Evolutionary conservation across 2,329 filamentous ascomycete species (phyloP).

Genomic region (Trichoderma guizhouense): DNA sequence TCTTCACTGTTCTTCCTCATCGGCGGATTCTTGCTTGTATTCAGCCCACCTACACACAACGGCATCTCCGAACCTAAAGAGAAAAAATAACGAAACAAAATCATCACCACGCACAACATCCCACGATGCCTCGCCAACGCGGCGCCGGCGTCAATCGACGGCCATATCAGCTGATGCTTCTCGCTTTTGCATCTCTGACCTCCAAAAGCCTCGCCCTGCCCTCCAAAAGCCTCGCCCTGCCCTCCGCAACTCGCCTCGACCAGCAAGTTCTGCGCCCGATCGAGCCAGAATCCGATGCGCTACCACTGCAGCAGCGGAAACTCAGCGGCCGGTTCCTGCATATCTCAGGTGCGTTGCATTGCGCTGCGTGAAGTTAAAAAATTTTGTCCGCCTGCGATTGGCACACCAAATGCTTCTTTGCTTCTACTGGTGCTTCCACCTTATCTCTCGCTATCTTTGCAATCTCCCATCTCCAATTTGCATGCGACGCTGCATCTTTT

Average conservation of each 20-base stretch:
- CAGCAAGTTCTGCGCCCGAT: slow-evolving; percentile 9
- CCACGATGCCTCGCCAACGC: slow-evolving; percentile 10
- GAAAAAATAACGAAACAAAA: not conserved
- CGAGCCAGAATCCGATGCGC: not conserved
- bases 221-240: not conserved
- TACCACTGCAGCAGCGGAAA: slow-evolving; percentile 34
- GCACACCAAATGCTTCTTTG: not conserved
- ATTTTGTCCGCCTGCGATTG: not conserved
- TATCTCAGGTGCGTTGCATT: slow-evolving; percentile 67
- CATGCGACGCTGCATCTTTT: not conserved
- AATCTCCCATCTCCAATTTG: not conserved
- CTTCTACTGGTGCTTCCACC: not conserved
- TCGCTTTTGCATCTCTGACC: not conserved
- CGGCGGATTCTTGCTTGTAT: not conserved
- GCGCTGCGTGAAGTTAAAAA: not conserved
- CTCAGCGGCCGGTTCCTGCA: slow-evolving; percentile 78
- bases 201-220: not conserved
- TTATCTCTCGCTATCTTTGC: not conserved
- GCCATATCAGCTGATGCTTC: slow-evolving; percentile 3
- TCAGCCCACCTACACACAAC: not conserved
- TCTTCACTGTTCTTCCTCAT: not conserved
- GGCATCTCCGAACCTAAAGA: not conserved
- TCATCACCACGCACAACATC: not conserved
- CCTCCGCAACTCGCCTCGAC: not conserved
- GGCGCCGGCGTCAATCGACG: not conserved